Percentiles rank a stretch among this genome's conserved stretches.
phyloP scores from a whole-genome alignment of 2,329 filamentous ascomycete genomes.

The Rugonectria rugulosa region DNA sequence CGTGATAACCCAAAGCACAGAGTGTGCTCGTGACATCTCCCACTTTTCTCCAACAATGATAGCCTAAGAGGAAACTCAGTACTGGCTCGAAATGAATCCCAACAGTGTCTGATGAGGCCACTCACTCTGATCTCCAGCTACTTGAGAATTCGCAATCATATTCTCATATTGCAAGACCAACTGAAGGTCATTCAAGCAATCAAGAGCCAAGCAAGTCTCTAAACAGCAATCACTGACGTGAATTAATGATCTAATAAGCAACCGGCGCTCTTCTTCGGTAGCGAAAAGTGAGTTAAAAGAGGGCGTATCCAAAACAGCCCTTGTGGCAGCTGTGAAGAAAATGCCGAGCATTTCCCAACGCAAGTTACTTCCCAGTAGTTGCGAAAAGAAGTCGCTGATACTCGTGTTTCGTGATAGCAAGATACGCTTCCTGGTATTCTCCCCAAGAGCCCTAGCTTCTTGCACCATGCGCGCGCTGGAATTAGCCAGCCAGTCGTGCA shows the following conservation, averaged over 20 bases:
- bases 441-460: constrained; percentile 1
- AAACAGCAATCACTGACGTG: constrained; percentile 16
- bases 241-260: constrained; percentile 8
- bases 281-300: constrained; percentile 5
- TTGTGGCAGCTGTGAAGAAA: constrained; percentile 9
- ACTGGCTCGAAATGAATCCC: too few relatives aligned
- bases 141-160: constrained; percentile 51
- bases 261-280: neutral
- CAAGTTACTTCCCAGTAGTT: constrained; percentile 12
- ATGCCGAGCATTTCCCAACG: constrained; percentile 17
- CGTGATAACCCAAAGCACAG: constrained; percentile 56
- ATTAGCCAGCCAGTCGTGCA: neutral
- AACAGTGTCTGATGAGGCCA: too few relatives aligned
- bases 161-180: constrained; percentile 54
- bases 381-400: constrained; percentile 4
- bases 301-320: constrained; percentile 5
- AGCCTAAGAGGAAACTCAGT: too few relatives aligned
- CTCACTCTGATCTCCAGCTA: constrained; percentile 48
- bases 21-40: constrained; percentile 55
- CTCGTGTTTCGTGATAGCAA: neutral
- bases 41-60: constrained; percentile 53
- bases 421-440: constrained; percentile 4
- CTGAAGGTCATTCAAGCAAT: constrained; percentile 52
- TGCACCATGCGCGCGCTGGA: neutral
- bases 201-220: constrained; percentile 25